phyloP scores from a whole-genome alignment of 1,284 basidiomycete genomes.

The Ganoderma lingzhi region DNA sequence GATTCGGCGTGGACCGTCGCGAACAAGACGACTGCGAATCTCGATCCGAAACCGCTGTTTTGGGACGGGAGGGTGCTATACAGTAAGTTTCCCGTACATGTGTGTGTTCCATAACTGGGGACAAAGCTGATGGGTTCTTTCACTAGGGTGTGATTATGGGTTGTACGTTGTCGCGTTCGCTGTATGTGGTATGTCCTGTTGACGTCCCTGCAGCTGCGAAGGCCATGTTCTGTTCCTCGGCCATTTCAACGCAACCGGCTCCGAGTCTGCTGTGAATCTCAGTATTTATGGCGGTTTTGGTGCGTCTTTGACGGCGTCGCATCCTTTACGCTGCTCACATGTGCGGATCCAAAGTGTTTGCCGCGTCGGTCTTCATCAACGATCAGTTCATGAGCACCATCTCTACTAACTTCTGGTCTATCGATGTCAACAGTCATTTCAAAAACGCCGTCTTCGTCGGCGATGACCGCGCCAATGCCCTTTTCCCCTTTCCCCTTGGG shows the following conservation, averaged over 20 bases:
- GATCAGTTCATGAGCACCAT: constrained; percentile 69
- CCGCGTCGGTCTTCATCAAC: constrained; percentile 85
- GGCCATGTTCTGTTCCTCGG: constrained; percentile 84
- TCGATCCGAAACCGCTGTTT: constrained; percentile 69
- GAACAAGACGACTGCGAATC: constrained; percentile 61
- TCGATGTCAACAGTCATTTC: not conserved
- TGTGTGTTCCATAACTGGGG: not conserved
- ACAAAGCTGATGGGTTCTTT: not conserved
- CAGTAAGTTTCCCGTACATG: constrained; percentile 39
- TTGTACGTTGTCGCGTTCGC: constrained; percentile 58
- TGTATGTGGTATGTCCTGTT: not conserved
- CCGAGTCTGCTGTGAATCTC: constrained; percentile 68
- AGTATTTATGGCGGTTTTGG: constrained; percentile 83
- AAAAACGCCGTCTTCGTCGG: constrained; percentile 49
- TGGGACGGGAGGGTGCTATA: constrained; percentile 79
- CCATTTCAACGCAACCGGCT: constrained; percentile 70
- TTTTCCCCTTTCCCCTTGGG: constrained; percentile 66
- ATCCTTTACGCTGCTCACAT: not conserved
- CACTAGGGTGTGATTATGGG: constrained; percentile 73
- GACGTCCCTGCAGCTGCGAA: constrained; percentile 63
- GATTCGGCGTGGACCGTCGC: constrained; percentile 72
- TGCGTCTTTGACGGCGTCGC: constrained; percentile 39
- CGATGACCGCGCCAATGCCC: constrained; percentile 68
- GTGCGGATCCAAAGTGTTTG: constrained; percentile 58
- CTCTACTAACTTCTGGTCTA: too few species aligned